Conservation (phyloP, 768 basidiomycete genomes). For the Leucocoprinus sp. region DNA sequence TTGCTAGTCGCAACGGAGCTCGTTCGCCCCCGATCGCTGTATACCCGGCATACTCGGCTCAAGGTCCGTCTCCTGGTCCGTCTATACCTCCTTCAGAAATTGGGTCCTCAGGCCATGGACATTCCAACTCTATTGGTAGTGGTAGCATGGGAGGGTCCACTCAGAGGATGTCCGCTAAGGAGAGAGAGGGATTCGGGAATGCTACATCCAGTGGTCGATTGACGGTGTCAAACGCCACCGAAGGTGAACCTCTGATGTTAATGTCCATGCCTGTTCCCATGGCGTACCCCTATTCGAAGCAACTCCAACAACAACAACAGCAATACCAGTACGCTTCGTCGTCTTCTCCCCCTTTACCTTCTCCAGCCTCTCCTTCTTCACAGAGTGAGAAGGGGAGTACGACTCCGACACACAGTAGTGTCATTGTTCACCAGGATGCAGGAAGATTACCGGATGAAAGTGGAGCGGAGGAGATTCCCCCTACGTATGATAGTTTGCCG, state of each 20-base stretch:
- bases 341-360: background rate
- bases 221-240: background rate
- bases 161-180: constrained; percentile 15
- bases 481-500: constrained; percentile 14
- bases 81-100: constrained; percentile 7
- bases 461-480: constrained; percentile 16
- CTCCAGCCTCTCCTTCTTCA: background rate
- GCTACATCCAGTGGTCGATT: constrained; percentile 1
- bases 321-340: background rate
- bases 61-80: too few species aligned
- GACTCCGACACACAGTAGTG: background rate
- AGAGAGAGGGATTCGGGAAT: constrained; percentile 16
- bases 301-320: too few species aligned
- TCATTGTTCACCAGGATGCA: constrained; percentile 12
- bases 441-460: constrained; percentile 10
- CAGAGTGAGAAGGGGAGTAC: background rate
- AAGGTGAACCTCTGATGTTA: too few species aligned
- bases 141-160: background rate
- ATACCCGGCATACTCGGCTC: too few species aligned
- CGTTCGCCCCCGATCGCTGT: too few species aligned
- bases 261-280: too few species aligned
- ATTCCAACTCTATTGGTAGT: background rate
- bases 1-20: too few species aligned
- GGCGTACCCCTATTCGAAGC: too few species aligned
- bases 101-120: constrained; percentile 3